Base-by-base conservation (phyloP, 1,284 basidiomycete species). In the Ganoderma resinaceum region DNA sequence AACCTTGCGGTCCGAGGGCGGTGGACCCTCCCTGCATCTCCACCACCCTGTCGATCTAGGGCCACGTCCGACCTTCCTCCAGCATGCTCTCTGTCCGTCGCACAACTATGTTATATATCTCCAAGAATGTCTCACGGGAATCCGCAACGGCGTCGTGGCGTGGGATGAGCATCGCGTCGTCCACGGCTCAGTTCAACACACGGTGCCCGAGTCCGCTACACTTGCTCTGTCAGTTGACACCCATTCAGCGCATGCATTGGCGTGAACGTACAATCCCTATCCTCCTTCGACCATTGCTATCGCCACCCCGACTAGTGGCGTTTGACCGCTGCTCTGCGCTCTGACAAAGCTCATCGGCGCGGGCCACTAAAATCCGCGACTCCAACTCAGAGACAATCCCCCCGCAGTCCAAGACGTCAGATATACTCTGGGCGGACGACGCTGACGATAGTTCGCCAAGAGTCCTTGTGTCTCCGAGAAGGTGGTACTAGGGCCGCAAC, bases 331-430 rank as follows among this genome's bases (percentile, higher is more conserved):
- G 20, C 18, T 26, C 38, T 60, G 58, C 58, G 58, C 58, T 60
- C 38, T 60, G 58, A 60, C 38, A 60, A 40, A 60, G 58, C 58
- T 60, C 37, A 42, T 12, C 38, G 14, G 58, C 58, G 58, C 37
- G 38, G 37, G 38, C 58, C 35, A 26, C 58, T 38, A 38, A 60
- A 40, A 26, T 37, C 58, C 58, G 37, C 58, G 23, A 40, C 37
- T 26, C n/a, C 14, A 16, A 40, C 35, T 26, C 58, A 60, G 37
- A 60, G 58, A 26, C 23, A 40, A 38, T 60, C 58, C 52, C 37
- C 3, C 38, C 38, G 55, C 55, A 37, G 55, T 58, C 35, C 33
- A 23, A 37, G 33, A 37, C 35, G 55, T 33, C 55, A 58, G 18
- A 33, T 20, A 55, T 33, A 9, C 52, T 55, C 26, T 55, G 29